phyloP scores from a whole-genome alignment of 2,329 filamentous ascomycete species.

The Fonsecaea nubica region DNA sequence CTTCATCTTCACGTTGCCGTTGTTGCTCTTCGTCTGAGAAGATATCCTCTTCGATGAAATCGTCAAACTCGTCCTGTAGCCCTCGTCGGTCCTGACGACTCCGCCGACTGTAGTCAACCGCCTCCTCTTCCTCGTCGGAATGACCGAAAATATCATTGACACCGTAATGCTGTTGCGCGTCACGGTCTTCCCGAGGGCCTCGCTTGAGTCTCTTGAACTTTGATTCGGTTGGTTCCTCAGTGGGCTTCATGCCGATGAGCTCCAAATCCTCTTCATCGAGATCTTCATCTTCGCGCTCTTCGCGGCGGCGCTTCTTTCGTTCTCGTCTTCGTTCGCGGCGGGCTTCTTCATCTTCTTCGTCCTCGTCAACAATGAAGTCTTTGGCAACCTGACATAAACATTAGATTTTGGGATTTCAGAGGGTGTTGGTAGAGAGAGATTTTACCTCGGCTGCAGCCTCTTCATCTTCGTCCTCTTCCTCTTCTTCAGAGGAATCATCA shows the following conservation, averaged over 20 bases:
- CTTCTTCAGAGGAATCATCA: conserved; percentile 89
- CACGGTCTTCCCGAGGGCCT: conserved; percentile 77
- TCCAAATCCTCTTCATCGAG: conserved; percentile 97
- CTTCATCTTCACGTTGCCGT: conserved; percentile 80
- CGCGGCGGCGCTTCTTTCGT: conserved; percentile 76
- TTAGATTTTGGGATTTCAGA: background rate
- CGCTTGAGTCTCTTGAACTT: conserved; percentile 98
- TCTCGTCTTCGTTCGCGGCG: conserved; percentile 67
- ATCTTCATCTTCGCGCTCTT: conserved; percentile 79
- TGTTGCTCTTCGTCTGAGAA: conserved; percentile 82
- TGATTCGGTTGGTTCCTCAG: conserved; percentile 65
- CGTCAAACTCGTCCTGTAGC: conserved; percentile 80
- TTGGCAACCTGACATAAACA: conserved; percentile 72
- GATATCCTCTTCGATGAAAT: conserved; percentile 97
- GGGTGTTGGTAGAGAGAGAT: conserved; percentile 17
- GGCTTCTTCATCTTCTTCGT: conserved; percentile 80
- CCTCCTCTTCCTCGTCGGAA: conserved; percentile 78
- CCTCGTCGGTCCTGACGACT: conserved; percentile 59
- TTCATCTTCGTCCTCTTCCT: conserved; percentile 90
- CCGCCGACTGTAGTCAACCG: conserved; percentile 54
- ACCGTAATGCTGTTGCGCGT: conserved; percentile 69
- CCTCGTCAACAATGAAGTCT: conserved; percentile 95
- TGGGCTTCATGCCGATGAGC: conserved; percentile 77
- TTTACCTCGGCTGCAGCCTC: conserved; percentile 78
- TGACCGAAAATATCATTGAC: conserved; percentile 95